Conservation (phyloP, 2,329 filamentous ascomycete genomes). For the Aspergillus sojae region DNA sequence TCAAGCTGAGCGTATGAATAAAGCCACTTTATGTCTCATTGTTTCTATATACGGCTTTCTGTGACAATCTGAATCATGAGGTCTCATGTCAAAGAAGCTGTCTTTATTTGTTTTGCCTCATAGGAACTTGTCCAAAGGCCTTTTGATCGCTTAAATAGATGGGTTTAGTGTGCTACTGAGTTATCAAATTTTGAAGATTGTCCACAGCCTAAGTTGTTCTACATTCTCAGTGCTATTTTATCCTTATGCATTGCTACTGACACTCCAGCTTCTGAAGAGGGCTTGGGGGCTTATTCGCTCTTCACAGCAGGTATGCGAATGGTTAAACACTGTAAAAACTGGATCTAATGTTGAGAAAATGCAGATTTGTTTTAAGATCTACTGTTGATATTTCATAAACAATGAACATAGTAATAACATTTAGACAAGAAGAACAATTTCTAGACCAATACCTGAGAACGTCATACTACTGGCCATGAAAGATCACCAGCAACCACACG, state of each 20-base stretch:
- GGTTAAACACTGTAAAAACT: not conserved
- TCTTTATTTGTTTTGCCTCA: not conserved
- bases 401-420: slow-evolving; percentile 21
- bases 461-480: not conserved
- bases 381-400: not conserved
- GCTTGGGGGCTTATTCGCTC: not conserved
- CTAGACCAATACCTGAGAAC: slow-evolving; percentile 2
- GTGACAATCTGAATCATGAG: not conserved
- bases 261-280: not conserved
- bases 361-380: not conserved
- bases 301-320: not conserved
- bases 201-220: not conserved
- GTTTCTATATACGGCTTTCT: too few species aligned
- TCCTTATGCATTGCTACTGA: not conserved
- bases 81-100: not conserved
- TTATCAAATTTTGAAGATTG: not conserved
- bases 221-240: not conserved
- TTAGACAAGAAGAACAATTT: slow-evolving; percentile 17
- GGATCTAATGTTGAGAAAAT: not conserved
- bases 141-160: too few species aligned
- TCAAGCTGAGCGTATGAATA: too few species aligned
- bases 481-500: not conserved
- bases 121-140: not conserved
- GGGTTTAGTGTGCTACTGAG: not conserved
- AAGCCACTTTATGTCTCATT: too few species aligned